These are phyloP conservation scores for Stephanodiscus triporus DNA, from an alignment of 108 stramenopile species.

Conservation along the genomic window DNA sequence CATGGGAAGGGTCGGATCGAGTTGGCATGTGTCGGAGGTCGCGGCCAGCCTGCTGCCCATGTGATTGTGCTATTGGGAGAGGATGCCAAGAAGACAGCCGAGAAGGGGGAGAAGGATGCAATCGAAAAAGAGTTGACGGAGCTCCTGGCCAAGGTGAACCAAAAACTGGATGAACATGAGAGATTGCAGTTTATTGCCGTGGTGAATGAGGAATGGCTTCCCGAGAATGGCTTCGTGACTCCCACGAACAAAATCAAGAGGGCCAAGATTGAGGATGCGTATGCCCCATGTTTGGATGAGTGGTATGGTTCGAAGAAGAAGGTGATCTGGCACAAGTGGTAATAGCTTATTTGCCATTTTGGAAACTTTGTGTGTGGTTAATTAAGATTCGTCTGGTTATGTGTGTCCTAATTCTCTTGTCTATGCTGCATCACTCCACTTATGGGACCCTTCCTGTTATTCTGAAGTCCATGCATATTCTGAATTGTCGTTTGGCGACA, in stretches of 20 bases:
- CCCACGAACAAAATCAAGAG: constrained; percentile 86
- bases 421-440: neutral
- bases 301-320: constrained; percentile 75
- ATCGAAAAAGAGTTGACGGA: constrained; percentile 62
- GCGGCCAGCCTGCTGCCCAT: constrained; percentile 66
- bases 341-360: neutral
- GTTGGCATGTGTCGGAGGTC: constrained; percentile 76
- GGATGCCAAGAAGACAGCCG: constrained; percentile 49
- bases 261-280: constrained; percentile 68
- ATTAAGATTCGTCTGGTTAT: too few relatives aligned
- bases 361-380: too few relatives aligned
- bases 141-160: constrained; percentile 59
- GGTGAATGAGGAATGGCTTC: constrained; percentile 84
- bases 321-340: constrained; percentile 71
- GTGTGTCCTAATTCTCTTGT: too few relatives aligned
- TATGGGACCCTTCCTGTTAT: constrained; percentile 21
- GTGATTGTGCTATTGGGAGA: constrained; percentile 69
- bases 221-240: constrained; percentile 82
- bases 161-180: constrained; percentile 68
- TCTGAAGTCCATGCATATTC: constrained; percentile 82
- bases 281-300: constrained; percentile 59
- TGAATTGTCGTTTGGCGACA: constrained; percentile 84
- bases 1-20: constrained; percentile 60
- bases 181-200: constrained; percentile 64
- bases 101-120: constrained; percentile 44